These are phyloP conservation scores for Boletus rex-veris DNA, from an alignment of 768 basidiomycete species.

Conservation along the genomic window DNA sequence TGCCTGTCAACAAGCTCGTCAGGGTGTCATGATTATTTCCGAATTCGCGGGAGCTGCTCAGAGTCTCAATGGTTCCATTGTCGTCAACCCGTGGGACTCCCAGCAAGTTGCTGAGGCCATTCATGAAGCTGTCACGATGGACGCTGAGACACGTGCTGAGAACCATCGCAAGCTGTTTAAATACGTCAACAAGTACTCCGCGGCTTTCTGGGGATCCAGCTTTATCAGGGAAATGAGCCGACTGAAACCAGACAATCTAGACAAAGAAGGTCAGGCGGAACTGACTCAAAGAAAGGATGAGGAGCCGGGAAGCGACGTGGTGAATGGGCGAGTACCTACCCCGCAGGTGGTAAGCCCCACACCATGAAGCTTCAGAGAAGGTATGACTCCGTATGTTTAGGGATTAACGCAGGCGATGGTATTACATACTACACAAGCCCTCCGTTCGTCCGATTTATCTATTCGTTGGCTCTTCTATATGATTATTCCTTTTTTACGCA, in stretches of 20 bases:
- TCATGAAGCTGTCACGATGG: slow-evolving; percentile 91
- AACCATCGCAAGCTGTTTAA: slow-evolving; percentile 96
- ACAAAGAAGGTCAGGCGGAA: slow-evolving; percentile 35
- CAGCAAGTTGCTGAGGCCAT: slow-evolving; percentile 98
- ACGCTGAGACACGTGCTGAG: slow-evolving; percentile 73
- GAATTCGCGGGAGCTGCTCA: slow-evolving; percentile 99
- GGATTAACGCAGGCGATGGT: slow-evolving; percentile 20
- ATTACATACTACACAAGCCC: slow-evolving; percentile 20
- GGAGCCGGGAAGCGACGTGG: slow-evolving; percentile 37
- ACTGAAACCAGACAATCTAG: slow-evolving; percentile 42
- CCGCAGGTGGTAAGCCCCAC: slow-evolving; percentile 34
- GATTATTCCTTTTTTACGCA: slow-evolving; percentile 37
- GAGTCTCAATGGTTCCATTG: slow-evolving; percentile 89
- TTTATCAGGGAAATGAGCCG: slow-evolving; percentile 83
- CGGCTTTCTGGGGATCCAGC: slow-evolving; percentile 88
- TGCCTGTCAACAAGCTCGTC: slow-evolving; percentile 87
- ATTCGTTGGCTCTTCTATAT: slow-evolving; percentile 37
- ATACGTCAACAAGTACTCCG: slow-evolving; percentile 93
- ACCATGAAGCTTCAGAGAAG: slow-evolving; percentile 29
- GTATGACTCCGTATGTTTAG: slow-evolving; percentile 32
- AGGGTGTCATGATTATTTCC: slow-evolving; percentile 96
- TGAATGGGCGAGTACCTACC: slow-evolving; percentile 37
- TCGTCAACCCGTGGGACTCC: slow-evolving; percentile 99
- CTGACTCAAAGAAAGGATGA: slow-evolving; percentile 34
- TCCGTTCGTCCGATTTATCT: slow-evolving; percentile 24